Base-by-base conservation (phyloP, 116 monocot genomes). In the Iris pallida region DNA sequence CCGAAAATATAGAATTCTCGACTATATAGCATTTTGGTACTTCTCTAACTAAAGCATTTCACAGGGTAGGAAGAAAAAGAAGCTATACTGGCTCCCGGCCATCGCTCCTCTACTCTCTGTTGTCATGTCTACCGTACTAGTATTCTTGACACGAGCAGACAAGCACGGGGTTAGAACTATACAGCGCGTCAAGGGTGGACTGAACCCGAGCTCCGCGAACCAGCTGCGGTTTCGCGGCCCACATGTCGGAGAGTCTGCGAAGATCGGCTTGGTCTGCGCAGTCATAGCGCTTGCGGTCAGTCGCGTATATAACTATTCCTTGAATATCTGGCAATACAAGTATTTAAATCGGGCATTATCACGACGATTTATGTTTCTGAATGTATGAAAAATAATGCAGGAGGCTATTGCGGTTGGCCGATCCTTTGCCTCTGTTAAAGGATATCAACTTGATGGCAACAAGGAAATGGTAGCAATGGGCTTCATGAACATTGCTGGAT, bases 381-480 rank as follows among this genome's bases (percentile, higher is more conserved):
- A 30, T 30, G 2, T 30, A 30, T 30, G 30, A 30, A 30, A 30
- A 30, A 3, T 30, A 4, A 77, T 75, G 63, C 77, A 94, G 94
- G 94, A 95, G 76, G 91, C 95, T 9, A 69, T 95, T 43, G 85
- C 95, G 40, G 95, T 88, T 68, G 95, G 91, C 16, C 55, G 86
- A 74, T 95, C 95, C 16, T 91, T 95, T 59, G 90, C 95, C n/a
- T 69, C 88, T 2, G 58, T 86, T 7, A 86, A 71, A 69, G 83
- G 95, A 5, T 95, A 95, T 64, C 79, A 85, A 65, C 65, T 94
- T 13, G 90, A 94, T 71, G 94, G 90, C 6, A 94, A 90, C 66
- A 87, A 90, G 71, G 95, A 95, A 70, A 95, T 95, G 95, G 11
- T 91, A 18, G 88, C 95, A 1, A 95, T 95, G 81, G 95, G 95